A percentile compares a stretch with the other conserved stretches of the same genome.
Conservation (phyloP, 805 yeast species). For the Lachancea fermentati region DNA sequence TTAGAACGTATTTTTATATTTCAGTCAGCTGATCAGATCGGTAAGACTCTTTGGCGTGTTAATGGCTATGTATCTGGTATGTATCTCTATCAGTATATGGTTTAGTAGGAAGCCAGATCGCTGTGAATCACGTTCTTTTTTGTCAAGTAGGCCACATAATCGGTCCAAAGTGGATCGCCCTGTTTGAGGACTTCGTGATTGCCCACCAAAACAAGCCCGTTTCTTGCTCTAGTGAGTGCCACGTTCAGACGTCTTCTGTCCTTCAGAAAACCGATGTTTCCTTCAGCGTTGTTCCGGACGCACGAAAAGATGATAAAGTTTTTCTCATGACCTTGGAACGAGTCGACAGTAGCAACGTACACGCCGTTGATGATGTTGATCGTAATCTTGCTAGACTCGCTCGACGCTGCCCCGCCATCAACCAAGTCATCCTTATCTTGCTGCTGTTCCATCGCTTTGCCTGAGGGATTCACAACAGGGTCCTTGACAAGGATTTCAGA, state of each 20-base stretch:
- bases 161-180: slow-evolving; percentile 47
- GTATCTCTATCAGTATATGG: not conserved
- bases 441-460: slow-evolving; percentile 42
- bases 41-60: too few species aligned
- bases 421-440: slow-evolving; percentile 58
- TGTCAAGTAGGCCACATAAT: slow-evolving; percentile 40
- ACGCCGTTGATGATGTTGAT: slow-evolving; percentile 38
- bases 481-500: slow-evolving; percentile 47
- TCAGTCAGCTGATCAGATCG: too few species aligned
- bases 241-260: slow-evolving; percentile 64
- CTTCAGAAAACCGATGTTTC: slow-evolving; percentile 55
- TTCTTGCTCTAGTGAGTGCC: slow-evolving; percentile 64
- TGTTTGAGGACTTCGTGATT: slow-evolving; percentile 43
- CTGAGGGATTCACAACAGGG: slow-evolving; percentile 49
- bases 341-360: slow-evolving; percentile 65
- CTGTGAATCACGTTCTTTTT: slow-evolving; percentile 30
- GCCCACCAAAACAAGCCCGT: slow-evolving; percentile 60
- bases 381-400: slow-evolving; percentile 17
- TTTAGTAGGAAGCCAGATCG: slow-evolving; percentile 18
- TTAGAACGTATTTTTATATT: too few species aligned
- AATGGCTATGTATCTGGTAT: too few species aligned
- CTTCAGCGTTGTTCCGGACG: slow-evolving; percentile 57
- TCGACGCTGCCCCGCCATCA: slow-evolving; percentile 30
- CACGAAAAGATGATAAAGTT: slow-evolving; percentile 73
- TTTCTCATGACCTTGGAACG: slow-evolving; percentile 89